phyloP scores from a whole-genome alignment of 805 yeast species.

The Saccharomycopsis javanensis region DNA sequence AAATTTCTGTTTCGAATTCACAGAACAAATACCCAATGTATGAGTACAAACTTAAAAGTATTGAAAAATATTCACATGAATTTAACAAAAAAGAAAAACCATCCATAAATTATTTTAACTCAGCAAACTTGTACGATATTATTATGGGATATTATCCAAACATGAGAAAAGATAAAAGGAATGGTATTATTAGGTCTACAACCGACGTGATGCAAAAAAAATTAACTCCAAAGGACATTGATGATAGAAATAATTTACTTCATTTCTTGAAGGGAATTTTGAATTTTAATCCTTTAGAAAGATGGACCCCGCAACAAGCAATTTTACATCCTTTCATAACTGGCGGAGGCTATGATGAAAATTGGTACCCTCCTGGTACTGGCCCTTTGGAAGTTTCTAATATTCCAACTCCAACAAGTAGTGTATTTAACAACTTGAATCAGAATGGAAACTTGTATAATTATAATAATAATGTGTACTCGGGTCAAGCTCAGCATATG shows the following conservation, averaged over 20 bases:
- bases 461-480: neutral
- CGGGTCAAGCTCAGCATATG: neutral
- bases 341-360: slow-evolving; percentile 42
- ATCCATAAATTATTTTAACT: slow-evolving; percentile 74
- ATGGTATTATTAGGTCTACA: slow-evolving; percentile 19
- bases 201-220: slow-evolving; percentile 1
- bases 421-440: neutral
- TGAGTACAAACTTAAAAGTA: slow-evolving; percentile 34
- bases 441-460: neutral
- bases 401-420: neutral
- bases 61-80: slow-evolving; percentile 40
- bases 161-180: slow-evolving; percentile 25
- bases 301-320: slow-evolving; percentile 98
- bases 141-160: slow-evolving; percentile 55
- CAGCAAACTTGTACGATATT: slow-evolving; percentile 57
- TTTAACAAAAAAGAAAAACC: slow-evolving; percentile 51
- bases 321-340: slow-evolving; percentile 83
- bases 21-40: slow-evolving; percentile 10
- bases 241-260: slow-evolving; percentile 57
- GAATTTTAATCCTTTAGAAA: slow-evolving; percentile 80
- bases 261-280: slow-evolving; percentile 74
- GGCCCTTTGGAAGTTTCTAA: neutral
- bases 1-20: slow-evolving; percentile 20
- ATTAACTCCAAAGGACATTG: slow-evolving; percentile 58
- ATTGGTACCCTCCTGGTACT: slow-evolving; percentile 43